Base-by-base conservation (phyloP, 2,329 filamentous ascomycete species). In the Cordyceps javanica region DNA sequence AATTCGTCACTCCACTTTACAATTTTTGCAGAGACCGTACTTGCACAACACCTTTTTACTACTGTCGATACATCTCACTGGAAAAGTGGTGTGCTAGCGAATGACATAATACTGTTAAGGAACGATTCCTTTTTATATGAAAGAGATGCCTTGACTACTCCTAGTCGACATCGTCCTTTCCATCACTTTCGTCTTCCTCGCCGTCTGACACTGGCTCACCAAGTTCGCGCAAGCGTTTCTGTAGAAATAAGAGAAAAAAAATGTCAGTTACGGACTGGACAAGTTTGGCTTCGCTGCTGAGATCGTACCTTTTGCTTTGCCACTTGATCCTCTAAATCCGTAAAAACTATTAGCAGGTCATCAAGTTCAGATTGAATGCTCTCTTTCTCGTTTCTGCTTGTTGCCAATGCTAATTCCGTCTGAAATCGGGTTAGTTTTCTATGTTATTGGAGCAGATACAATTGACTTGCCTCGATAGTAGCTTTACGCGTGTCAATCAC, bases 261-360 rank as follows among this genome's bases (percentile, higher is more conserved):
- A 23, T 26, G 41, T 55, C 48, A 55, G 52, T 19, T 32, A 21
- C 32, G 30, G n/a, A n/a, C 11, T 25, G 14, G 28, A 5, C 26
- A 28, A 10, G 16, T 11, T n/a, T 13, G 28, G 11, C 28, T 19
- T 38, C 23, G 6, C 10, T 23, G 19, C 41, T n/a, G n/a, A 46
- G 23, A 25, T 59, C 79, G 63, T 72, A 88, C 87, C 80, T 90
- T 93, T 68, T 93, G 91, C 64, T 82, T 84, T 42, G 80, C 79
- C 50, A 85, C 77, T 73, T 92, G 93, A 55, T 90, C 88, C 70
- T 94, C 90, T 19, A 91, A 68, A 67, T 94, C 90, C 14, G 83
- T 85, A 70, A 92, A 90, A 5, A 94, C 86, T 75, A 93, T 88
- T 36, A 94, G 74, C 55, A 93, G 77, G 69, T 94, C 90, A 63